Base-by-base conservation (phyloP, 768 basidiomycete genomes). In the Hysterangium stoloniferum region DNA sequence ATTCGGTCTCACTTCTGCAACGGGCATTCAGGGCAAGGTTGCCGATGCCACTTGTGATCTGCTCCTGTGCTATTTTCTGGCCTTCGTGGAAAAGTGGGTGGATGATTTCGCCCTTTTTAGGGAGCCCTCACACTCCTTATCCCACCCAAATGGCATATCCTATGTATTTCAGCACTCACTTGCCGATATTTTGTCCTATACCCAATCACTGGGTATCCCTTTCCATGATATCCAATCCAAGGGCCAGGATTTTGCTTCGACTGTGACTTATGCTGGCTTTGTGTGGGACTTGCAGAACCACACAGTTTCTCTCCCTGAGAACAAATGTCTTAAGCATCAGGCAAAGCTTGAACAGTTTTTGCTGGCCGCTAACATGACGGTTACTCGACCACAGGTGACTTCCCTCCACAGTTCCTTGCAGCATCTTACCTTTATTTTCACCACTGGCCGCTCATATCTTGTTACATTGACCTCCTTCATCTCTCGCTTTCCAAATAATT, bases 91-190 rank as follows among this genome's bases (percentile, higher is more conserved):
- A 3, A 68, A 68, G 24, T 71, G 69, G 69, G 68, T 67, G 0
- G 66, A 71, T 33, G 63, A 70, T 37, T 70, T 67, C 38, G 32
- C 64, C 0, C 66, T 69, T 43, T 62, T 68, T 17, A 52, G 58
- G 5, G 43, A 45, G 31, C 43, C 43, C 9, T 22, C 13, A 44
- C 22, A 22, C 6, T 27, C 8, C 9, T 22, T 1, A 61, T 55
- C 35, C 61, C 56, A 6, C 27, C 7, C 6, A n/a, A 38, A 7
- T 29, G 6, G 1, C 15, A 31, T 28, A 13, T 35, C 38, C 32
- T 52, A 33, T 17, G 8, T 1, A n/a, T 52, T 45, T 35, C 13
- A 25, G 6, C 45, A 52, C 27, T n/a, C 44, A 5, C 25, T 1
- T 11, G 2, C n/a, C 1, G 7, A 25, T 4, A 45, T 52, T n/a